These are phyloP conservation scores for Cercospora sojina DNA, from an alignment of 2,329 filamentous ascomycete genomes.

Conservation along the genomic window DNA sequence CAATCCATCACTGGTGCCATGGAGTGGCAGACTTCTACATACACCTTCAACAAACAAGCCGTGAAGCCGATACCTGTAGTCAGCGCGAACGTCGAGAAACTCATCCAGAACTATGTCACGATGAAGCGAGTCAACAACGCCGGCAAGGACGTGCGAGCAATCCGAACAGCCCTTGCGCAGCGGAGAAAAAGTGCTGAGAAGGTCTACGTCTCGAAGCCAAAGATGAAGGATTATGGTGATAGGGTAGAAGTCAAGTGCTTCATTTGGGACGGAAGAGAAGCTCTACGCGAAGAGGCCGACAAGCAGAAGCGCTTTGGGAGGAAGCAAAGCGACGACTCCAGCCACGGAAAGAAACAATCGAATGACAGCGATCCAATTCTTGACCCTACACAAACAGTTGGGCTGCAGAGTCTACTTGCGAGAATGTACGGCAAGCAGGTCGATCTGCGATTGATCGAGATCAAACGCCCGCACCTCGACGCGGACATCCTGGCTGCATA, in stretches of 20 bases:
- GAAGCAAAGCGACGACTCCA: background rate
- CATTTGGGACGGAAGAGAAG: conserved; percentile 26
- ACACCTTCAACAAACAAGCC: conserved; percentile 31
- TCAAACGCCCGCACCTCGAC: conserved; percentile 34
- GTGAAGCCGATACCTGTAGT: conserved; percentile 28
- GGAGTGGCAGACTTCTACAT: conserved; percentile 33
- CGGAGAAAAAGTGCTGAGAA: conserved; percentile 28
- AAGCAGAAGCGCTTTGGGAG: background rate
- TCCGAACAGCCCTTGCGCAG: conserved; percentile 24
- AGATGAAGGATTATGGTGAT: conserved; percentile 32
- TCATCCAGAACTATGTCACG: conserved; percentile 29
- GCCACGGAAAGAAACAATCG: background rate
- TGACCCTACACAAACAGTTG: conserved; percentile 19
- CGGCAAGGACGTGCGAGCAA: conserved; percentile 25
- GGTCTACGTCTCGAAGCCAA: conserved; percentile 28
- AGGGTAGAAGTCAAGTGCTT: conserved; percentile 30
- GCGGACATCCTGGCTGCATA: conserved; percentile 35
- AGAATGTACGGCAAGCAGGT: conserved; percentile 36
- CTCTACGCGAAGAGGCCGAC: conserved; percentile 4
- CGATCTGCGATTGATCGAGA: conserved; percentile 32
- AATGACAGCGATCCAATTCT: conserved; percentile 18
- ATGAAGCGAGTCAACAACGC: conserved; percentile 25
- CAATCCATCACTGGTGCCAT: conserved; percentile 28
- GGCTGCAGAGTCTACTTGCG: conserved; percentile 21
- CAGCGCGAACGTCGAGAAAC: conserved; percentile 27